phyloP scores from a whole-genome alignment of 352 stramenopile genomes.

The Phytopythium litorale region DNA sequence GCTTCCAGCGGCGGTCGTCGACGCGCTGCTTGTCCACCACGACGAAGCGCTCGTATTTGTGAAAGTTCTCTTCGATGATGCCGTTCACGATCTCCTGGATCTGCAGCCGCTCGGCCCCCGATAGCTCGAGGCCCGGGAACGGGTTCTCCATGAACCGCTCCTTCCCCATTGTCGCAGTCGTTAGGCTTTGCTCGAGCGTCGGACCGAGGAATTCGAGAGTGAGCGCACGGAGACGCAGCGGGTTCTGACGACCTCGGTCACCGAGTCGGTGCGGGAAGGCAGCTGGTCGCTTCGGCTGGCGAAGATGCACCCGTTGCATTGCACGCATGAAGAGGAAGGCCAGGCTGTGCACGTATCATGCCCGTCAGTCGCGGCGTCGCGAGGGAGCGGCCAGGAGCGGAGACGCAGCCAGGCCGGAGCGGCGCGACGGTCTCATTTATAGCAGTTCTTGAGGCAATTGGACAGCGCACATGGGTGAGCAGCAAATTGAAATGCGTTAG shows the following conservation, averaged over 20 bases:
- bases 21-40: constrained; percentile 19
- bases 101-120: constrained; percentile 14
- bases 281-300: not conserved
- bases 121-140: constrained; percentile 22
- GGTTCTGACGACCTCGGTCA: not conserved
- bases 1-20: constrained; percentile 34
- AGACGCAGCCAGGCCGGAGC: not conserved
- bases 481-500: not conserved
- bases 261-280: not conserved
- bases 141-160: constrained; percentile 20
- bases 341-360: not conserved
- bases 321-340: not conserved
- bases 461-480: not conserved
- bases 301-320: not conserved
- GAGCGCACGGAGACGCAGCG: not conserved
- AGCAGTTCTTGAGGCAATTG: not conserved
- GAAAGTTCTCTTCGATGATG: constrained; percentile 27
- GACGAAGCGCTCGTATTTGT: constrained; percentile 40
- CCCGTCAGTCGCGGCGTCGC: not conserved
- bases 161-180: constrained; percentile 14
- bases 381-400: not conserved
- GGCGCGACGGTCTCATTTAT: not conserved
- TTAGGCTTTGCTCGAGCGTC: not conserved
- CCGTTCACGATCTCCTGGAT: constrained; percentile 24
- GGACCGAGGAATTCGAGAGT: not conserved